Base-by-base conservation (phyloP, 495 filamentous ascomycete genomes). In the Xylaria scruposa region DNA sequence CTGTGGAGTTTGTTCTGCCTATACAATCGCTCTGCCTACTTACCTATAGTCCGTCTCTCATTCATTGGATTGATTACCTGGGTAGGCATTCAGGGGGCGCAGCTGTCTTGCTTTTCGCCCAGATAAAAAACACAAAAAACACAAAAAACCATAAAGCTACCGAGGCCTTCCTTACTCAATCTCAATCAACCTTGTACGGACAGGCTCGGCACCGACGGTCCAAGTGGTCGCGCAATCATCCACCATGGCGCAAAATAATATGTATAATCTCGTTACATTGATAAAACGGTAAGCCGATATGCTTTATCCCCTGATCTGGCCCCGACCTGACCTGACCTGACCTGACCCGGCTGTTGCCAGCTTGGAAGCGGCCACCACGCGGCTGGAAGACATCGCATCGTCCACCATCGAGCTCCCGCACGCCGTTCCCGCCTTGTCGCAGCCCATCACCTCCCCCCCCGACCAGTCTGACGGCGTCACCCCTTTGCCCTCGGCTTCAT, bases 221-320 rank as follows among this genome's bases (percentile, higher is more conserved):
- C 21, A 49, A 24, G 24, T 29, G 13, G 36, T 42, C 51, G 40
- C 26, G 9, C n/a, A 38, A 36, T 64, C 63, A 70, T 58, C 77
- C 82, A 82, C 66, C 69, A 87, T 89, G 82, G 83, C 87, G 63
- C 81, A 85, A 40, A 87, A 84, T 68, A 91, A 94, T 77, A 97
- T 98, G 93, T 91, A 98, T 86, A 98, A 98, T 80, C 84, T 99
- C 71, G 96, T 94, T 54, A 98, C 96, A 67, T 88, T 99, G 75
- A 97, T 99, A 87, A 99, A 99, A 89, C 90, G 96, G 96, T 98
- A 88, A 76, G 89, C 70, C 21, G 64, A 46, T 31, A 7, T 54
- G 24, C 13, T 26, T 5, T 36, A 65, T 26, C 42, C 47, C 33
- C 33, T 36, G 33, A 36, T 36, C 33, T 33, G 4, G 31, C 31